Evolutionary conservation across 345 rosid genomes (phyloP).

Genomic region (Eucalyptus cloeziana): DNA sequence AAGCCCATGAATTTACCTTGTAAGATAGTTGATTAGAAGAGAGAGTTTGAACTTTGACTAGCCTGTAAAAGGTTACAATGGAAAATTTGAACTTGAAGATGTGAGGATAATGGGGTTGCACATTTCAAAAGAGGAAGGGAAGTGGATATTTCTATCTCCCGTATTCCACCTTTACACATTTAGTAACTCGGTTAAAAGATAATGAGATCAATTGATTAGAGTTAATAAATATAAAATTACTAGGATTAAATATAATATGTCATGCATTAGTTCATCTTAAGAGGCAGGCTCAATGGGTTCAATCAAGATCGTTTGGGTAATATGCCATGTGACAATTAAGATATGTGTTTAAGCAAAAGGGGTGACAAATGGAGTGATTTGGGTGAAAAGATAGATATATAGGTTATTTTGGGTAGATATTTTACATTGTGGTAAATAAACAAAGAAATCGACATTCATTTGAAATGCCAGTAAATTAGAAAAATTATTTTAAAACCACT

Average conservation of each 20-base stretch:
- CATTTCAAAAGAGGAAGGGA: not conserved
- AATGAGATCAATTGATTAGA: too few species aligned
- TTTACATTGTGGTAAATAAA: too few species aligned
- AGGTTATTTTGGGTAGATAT: not conserved
- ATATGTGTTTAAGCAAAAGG: not conserved
- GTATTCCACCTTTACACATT: too few species aligned
- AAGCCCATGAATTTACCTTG: too few species aligned
- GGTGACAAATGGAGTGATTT: not conserved
- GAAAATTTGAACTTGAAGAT: not conserved
- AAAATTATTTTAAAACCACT: too few species aligned
- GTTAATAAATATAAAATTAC: too few species aligned
- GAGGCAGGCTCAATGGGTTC: not conserved
- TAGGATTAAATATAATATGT: not conserved
- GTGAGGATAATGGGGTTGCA: not conserved
- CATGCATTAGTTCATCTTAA: not conserved
- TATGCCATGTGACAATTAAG: not conserved
- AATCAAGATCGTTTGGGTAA: not conserved
- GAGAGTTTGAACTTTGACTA: not conserved
- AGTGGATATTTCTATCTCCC: too few species aligned
- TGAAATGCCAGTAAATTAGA: not conserved
- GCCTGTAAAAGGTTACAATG: not conserved
- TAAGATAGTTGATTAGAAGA: not conserved
- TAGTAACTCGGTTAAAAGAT: too few species aligned
- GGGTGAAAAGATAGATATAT: not conserved
- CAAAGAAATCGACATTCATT: rapidly evolving